These are phyloP conservation scores for Raphanus sativus DNA, from an alignment of 345 rosid genomes.

Conservation along the genomic window DNA sequence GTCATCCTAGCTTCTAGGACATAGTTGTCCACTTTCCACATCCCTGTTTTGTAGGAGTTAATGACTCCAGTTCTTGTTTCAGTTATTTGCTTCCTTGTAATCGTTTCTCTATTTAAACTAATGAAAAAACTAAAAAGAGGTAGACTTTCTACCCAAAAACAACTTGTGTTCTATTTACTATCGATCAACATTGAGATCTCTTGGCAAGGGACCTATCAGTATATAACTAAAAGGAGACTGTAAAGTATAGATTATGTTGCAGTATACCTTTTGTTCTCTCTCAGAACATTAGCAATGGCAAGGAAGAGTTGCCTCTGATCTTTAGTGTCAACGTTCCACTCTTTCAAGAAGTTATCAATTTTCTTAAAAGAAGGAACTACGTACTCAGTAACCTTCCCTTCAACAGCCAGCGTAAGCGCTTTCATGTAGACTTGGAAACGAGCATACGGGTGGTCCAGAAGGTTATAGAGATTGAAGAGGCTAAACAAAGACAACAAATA, in stretches of 20 bases:
- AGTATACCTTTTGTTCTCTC: constrained; percentile 75
- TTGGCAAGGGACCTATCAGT: no score
- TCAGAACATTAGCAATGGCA: constrained; percentile 61
- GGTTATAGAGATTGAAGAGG: constrained; percentile 91
- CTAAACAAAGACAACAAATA: constrained; percentile 46
- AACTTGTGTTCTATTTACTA: no score
- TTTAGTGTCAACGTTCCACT: constrained; percentile 78
- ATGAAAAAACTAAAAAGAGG: no score
- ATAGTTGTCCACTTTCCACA: no score
- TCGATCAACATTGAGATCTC: no score
- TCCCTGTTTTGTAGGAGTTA: no score
- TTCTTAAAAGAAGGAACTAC: constrained; percentile 70
- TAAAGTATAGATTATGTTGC: not conserved
- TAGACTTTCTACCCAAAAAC: no score
- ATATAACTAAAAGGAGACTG: not conserved
- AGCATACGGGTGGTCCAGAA: constrained; percentile 63
- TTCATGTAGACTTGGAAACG: constrained; percentile 83
- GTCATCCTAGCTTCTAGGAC: no score
- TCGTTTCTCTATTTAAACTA: no score
- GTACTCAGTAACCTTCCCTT: constrained; percentile 76
- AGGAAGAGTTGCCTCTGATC: constrained; percentile 88
- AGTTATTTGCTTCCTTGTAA: no score
- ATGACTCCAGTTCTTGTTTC: no score
- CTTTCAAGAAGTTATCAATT: constrained; percentile 87
- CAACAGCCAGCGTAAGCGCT: constrained; percentile 63